phyloP scores from a whole-genome alignment of 805 yeast species.

The Cyberlindnera samutprakarnensis region DNA sequence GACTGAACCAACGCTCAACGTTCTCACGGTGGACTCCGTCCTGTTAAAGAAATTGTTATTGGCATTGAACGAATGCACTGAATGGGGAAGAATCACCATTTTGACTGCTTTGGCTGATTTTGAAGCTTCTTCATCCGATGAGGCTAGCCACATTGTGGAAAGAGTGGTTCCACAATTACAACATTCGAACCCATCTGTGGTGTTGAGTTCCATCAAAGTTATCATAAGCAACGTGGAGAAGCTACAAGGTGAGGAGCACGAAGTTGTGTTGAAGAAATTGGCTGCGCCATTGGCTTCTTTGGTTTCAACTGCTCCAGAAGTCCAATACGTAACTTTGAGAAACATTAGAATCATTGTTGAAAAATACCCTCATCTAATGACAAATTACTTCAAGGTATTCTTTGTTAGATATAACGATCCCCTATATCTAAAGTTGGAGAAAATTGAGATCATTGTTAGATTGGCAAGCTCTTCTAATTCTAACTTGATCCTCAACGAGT shows the following conservation, averaged over 20 bases:
- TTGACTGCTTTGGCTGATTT: slow-evolving; percentile 75
- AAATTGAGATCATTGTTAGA: slow-evolving; percentile 67
- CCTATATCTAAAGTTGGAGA: slow-evolving; percentile 66
- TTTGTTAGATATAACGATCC: slow-evolving; percentile 87
- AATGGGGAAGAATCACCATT: slow-evolving; percentile 96
- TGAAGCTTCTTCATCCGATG: slow-evolving; percentile 44
- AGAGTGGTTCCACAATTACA: slow-evolving; percentile 91
- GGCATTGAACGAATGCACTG: slow-evolving; percentile 95
- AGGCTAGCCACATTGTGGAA: slow-evolving; percentile 81
- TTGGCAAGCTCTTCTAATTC: slow-evolving; percentile 56
- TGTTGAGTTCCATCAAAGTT: slow-evolving; percentile 75
- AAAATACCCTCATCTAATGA: slow-evolving; percentile 73
- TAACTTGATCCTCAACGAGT: slow-evolving; percentile 53
- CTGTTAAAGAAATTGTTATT: slow-evolving; percentile 57
- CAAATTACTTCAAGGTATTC: slow-evolving; percentile 79
- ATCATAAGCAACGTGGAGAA: slow-evolving; percentile 60
- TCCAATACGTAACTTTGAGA: slow-evolving; percentile 87
- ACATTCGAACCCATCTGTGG: slow-evolving; percentile 95
- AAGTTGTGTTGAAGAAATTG: slow-evolving; percentile 54
- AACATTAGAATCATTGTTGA: slow-evolving; percentile 86
- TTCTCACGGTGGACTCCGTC: slow-evolving; percentile 32
- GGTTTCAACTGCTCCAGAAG: slow-evolving; percentile 85
- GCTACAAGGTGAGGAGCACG: slow-evolving; percentile 31
- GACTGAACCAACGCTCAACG: slow-evolving; percentile 46
- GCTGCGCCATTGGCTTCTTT: slow-evolving; percentile 83